Base-by-base conservation (phyloP, 2,329 filamentous ascomycete species). In the Sphaerulina musiva region DNA sequence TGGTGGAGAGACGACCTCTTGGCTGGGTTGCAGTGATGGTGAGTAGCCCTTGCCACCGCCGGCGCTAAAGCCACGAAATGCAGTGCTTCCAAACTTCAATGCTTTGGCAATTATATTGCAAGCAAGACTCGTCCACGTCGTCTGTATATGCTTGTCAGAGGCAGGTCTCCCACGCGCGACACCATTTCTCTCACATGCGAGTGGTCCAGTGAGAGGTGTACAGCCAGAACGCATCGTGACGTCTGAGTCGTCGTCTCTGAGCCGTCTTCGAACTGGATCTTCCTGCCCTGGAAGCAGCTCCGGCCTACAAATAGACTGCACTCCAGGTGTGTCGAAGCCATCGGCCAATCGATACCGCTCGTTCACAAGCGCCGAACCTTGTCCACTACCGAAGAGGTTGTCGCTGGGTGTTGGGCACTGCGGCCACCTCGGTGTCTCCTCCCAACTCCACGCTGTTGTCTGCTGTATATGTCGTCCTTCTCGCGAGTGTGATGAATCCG, bases 41-140 rank as follows among this genome's bases (percentile, higher is more conserved):
- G 53, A 49, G 20, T 91, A 95, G 26, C 82, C 83, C 56, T 76
- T 77, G 7, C 91, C 92, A 2, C 86, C 89, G 6, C 91, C 92
- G 10, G 91, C 89, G 58, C 91, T 84, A 69, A 96, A 96, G 0
- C 91, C 91, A 51, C 80, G 80, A 66, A 96, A 95, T 0, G 86
- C 81, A 23, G 68, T 74, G 3, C 75, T 82, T 74, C 91, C 95
- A 64, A 95, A 93, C 62, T 90, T 81, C 80, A 89, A 90, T 0
- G 95, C 83, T 65, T 85, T 92, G 14, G 88, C 87, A 6, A 88
- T 77, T 0, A 86, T 77, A 40, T 74, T 79, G 32, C 88, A 73
- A 4, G 86, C 79, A 46, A 80, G 71, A 14, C 74, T 74, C 31
- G 80, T 78, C 84, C 82, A 86, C 46, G 53, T 59, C 49, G 58